Evolutionary conservation across 352 stramenopile genomes (phyloP), one percentile per base, ranked within the genome.

Genomic region (Globisporangium parvum): DNA sequence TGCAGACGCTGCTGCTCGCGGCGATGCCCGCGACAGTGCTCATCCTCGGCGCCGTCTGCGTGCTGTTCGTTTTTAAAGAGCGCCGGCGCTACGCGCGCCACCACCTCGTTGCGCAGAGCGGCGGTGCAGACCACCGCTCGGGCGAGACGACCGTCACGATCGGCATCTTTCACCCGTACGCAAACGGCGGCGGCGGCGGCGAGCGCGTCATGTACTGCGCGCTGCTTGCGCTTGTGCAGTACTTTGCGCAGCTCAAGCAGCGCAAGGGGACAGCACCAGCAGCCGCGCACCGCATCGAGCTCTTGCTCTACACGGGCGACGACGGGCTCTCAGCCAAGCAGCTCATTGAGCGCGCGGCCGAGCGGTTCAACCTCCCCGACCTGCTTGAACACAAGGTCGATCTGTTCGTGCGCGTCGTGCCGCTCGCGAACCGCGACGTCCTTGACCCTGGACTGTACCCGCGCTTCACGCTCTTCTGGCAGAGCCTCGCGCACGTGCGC

Each of bases 161-260:
- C 53, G 93, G 78, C 37, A 91, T 98, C 59, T 98, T 98, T 72
- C 95, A 98, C 67, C 96, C 93, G 35, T 95, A 98, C 69, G 96
- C 93, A 40, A 93, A 98, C 55, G 85, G 82, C 37, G 96, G 97
- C 35, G 97, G 97, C 23, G 97, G 97, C 41, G 97, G 97, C 37
- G 97, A 99, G 70, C 92, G 97, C 51, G 97, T 99, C 20, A 80
- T 99, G 28, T 99, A 98, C 90, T 97, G 96, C 60, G 90, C 89
- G 14, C 76, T 99, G 45, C 62, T 96, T 57, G 85, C 86, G 52
- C 73, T 99, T 23, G 65, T 75, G 20, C 58, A 63, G 49, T 63
- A 64, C 59, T 87, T 85, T 26, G 57, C 65, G 39, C 47, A 66
- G 18, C 45, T 51, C 55, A 45, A 65, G 63, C 10, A 55, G 52